A percentile compares a stretch with the other conserved stretches of the same genome.
These are phyloP conservation scores for Stereocaulon alpinum DNA, from an alignment of 495 filamentous ascomycete genomes.

Conservation along the genomic window DNA sequence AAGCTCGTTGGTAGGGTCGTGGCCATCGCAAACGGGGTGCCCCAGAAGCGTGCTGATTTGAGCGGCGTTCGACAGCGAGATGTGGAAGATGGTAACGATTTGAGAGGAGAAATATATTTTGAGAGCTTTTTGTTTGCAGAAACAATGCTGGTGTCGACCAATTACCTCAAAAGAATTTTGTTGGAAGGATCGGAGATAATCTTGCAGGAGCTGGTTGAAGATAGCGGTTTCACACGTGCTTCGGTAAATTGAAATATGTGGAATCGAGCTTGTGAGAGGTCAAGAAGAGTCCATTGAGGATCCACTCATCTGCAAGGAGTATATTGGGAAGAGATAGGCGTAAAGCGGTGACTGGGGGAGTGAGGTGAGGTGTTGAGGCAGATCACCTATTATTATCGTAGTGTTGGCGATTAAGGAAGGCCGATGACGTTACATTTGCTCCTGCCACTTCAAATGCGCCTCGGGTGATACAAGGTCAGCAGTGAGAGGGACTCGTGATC, in stretches of 20 bases:
- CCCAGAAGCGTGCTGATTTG: background rate
- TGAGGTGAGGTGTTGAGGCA: background rate
- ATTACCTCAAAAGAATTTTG: background rate
- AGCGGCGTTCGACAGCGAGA: background rate
- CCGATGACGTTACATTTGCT: constrained; percentile 1
- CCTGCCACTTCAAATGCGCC: background rate
- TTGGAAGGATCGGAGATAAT: constrained; percentile 11
- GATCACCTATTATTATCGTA: background rate
- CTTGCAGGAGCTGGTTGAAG: background rate
- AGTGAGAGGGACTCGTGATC: background rate
- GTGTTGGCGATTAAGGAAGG: background rate
- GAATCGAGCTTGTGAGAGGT: background rate
- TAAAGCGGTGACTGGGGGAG: constrained; percentile 5
- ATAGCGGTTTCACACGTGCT: background rate
- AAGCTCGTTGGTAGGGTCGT: constrained; percentile 18
- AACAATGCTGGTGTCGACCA: background rate
- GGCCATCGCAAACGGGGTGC: constrained; percentile 8
- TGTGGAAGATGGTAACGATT: background rate
- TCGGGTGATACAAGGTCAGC: background rate
- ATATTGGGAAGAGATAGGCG: constrained; percentile 2
- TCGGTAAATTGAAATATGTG: background rate
- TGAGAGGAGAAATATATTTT: background rate
- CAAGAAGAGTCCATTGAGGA: constrained; percentile 1
- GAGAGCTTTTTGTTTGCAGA: no score
- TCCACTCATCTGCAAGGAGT: constrained; percentile 5